phyloP scores from a whole-genome alignment of 495 filamentous ascomycete genomes.

The Ascobolus immersus region DNA sequence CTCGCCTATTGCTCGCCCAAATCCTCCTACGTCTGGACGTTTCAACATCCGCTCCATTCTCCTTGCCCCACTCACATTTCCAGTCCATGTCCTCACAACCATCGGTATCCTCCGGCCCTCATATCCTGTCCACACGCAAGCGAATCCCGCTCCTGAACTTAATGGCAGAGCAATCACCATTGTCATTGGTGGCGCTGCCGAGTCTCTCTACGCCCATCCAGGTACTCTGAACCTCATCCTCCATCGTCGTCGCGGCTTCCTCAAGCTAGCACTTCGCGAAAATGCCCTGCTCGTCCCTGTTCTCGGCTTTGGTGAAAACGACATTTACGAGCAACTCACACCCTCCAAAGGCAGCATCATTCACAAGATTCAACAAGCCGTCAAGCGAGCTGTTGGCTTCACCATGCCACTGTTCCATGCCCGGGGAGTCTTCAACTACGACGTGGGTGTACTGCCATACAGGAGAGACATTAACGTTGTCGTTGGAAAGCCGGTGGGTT shows the following conservation, averaged over 20 bases:
- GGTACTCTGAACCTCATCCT: conserved; percentile 30
- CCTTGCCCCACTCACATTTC: background rate
- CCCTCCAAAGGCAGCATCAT: conserved; percentile 44
- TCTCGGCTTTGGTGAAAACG: conserved; percentile 80
- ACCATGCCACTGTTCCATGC: conserved; percentile 80
- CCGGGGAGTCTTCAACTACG: conserved; percentile 86
- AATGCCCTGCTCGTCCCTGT: conserved; percentile 84
- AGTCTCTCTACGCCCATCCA: conserved; percentile 61
- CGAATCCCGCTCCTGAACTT: too few species aligned
- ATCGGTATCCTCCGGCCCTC: background rate
- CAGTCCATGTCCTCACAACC: background rate
- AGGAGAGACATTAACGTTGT: conserved; percentile 66
- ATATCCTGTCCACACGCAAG: too few species aligned
- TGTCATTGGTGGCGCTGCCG: conserved; percentile 74
- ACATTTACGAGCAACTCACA: conserved; percentile 71
- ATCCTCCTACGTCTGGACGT: too few species aligned
- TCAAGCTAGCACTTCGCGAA: conserved; percentile 73
- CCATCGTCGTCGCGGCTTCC: conserved; percentile 38
- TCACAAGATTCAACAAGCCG: conserved; percentile 47
- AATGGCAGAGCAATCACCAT: conserved; percentile 93
- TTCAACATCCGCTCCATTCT: background rate
- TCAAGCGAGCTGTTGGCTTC: conserved; percentile 72
- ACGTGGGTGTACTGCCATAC: conserved; percentile 88
- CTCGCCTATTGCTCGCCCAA: background rate
- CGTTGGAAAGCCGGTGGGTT: conserved; percentile 45